Evolutionary conservation across 176 grass and related monocot species (phyloP).

Genomic region (Triticum timopheevii): DNA sequence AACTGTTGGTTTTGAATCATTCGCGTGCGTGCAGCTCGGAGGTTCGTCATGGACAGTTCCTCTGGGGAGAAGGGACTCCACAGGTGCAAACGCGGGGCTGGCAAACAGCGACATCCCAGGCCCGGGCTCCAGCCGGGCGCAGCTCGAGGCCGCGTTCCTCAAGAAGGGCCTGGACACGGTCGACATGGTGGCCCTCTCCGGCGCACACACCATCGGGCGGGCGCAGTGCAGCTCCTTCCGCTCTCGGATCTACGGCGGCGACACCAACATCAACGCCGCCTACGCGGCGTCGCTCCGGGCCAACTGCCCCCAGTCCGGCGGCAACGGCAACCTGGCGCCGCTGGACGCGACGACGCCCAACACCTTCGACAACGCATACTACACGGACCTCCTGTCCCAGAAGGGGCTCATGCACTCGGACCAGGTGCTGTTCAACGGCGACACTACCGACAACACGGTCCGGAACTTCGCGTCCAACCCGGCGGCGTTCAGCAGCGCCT

Average conservation of each 20-base stretch:
- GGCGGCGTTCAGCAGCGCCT: conserved; percentile 32
- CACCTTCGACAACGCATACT: neutral
- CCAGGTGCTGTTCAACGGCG: conserved; percentile 54
- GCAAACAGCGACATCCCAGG: neutral
- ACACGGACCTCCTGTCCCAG: neutral
- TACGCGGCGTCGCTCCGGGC: conserved; percentile 13
- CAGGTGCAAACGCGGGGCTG: neutral
- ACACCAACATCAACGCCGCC: conserved; percentile 30
- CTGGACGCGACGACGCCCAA: too few species aligned
- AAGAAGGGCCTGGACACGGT: neutral
- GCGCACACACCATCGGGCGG: conserved; percentile 54
- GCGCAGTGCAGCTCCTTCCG: conserved; percentile 46
- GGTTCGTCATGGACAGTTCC: conserved; percentile 40
- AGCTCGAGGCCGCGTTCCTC: neutral
- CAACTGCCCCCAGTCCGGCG: too few species aligned
- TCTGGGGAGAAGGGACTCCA: conserved; percentile 42
- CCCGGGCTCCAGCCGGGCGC: neutral
- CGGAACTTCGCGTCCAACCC: conserved; percentile 24
- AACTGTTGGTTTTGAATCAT: too few species aligned
- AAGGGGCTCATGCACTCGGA: conserved; percentile 35
- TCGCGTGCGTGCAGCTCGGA: conserved; percentile 23
- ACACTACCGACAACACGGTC: conserved; percentile 35
- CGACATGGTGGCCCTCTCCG: conserved; percentile 24
- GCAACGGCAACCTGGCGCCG: too few species aligned
- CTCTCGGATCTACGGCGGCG: conserved; percentile 35